These are phyloP conservation scores for Zostera marina DNA, from an alignment of 116 monocot genomes.

Conservation along the genomic window DNA sequence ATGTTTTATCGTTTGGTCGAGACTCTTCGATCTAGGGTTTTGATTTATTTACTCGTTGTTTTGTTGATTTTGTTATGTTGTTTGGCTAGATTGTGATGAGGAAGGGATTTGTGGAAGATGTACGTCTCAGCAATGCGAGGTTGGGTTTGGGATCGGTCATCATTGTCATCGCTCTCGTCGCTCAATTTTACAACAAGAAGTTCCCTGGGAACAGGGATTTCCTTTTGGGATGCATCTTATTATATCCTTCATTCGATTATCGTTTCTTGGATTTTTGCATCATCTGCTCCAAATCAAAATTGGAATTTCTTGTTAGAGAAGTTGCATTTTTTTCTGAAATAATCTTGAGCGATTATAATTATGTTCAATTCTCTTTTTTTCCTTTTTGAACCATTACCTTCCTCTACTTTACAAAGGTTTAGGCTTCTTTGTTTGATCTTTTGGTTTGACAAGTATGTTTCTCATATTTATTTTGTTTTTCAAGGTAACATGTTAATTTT, in stretches of 20 bases:
- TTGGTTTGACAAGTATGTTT: too few species aligned
- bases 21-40: conserved; percentile 7
- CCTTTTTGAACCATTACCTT: too few species aligned
- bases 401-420: too few species aligned
- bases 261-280: neutral
- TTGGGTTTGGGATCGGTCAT: conserved; percentile 51
- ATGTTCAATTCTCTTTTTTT: neutral
- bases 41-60: neutral
- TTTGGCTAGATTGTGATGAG: conserved; percentile 37
- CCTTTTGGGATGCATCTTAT: conserved; percentile 66
- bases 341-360: neutral
- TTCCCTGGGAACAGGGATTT: conserved; percentile 85
- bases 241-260: conserved; percentile 51
- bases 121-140: conserved; percentile 57
- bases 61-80: neutral
- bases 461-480: too few species aligned
- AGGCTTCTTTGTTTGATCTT: too few species aligned
- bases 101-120: conserved; percentile 64
- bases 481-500: too few species aligned
- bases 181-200: conserved; percentile 97
- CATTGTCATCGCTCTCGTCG: conserved; percentile 69
- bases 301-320: neutral
- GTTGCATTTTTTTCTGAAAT: neutral
- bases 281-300: conserved; percentile 9
- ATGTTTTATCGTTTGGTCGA: too few species aligned